These are phyloP conservation scores for Trypethelium eluteriae DNA, from an alignment of 495 filamentous ascomycete species.

Conservation along the genomic window DNA sequence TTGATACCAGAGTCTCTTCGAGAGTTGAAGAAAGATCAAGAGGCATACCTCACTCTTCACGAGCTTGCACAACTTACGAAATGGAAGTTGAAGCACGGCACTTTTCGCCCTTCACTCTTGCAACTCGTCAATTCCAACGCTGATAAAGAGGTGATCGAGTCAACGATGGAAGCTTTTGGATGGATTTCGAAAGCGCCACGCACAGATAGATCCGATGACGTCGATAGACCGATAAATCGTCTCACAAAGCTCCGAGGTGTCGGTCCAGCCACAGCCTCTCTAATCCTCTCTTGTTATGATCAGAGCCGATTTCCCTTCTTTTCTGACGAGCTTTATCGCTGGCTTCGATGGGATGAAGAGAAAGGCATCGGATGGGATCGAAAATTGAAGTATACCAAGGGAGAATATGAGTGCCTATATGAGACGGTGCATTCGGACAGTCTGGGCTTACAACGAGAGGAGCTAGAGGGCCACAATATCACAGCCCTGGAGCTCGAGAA, in stretches of 20 bases:
- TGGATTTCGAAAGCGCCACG: constrained; percentile 41
- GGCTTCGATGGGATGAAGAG: constrained; percentile 45
- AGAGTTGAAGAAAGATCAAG: constrained; percentile 14
- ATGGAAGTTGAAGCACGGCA: constrained; percentile 77
- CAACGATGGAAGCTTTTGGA: constrained; percentile 40
- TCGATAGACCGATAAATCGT: constrained; percentile 37
- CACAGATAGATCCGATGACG: constrained; percentile 38
- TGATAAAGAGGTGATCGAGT: constrained; percentile 35
- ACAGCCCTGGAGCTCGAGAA: constrained; percentile 57
- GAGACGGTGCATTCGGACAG: constrained; percentile 30
- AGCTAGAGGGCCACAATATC: constrained; percentile 45
- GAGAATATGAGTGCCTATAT: constrained; percentile 54
- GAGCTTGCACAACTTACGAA: constrained; percentile 47
- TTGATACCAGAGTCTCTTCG: constrained; percentile 25
- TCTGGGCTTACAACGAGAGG: constrained; percentile 27
- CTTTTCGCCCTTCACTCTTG: constrained; percentile 59
- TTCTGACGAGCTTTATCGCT: constrained; percentile 67
- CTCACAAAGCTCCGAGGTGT: constrained; percentile 55
- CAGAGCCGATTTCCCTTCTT: constrained; percentile 58
- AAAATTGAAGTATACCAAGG: constrained; percentile 55
- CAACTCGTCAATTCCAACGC: constrained; percentile 58
- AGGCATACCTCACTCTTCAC: constrained; percentile 21
- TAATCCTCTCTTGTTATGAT: constrained; percentile 58
- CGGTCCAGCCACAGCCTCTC: constrained; percentile 65
- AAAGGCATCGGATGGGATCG: constrained; percentile 38